These are phyloP conservation scores for Linnemannia zychae DNA, from an alignment of 192 early-diverging fungal species.

Conservation along the genomic window DNA sequence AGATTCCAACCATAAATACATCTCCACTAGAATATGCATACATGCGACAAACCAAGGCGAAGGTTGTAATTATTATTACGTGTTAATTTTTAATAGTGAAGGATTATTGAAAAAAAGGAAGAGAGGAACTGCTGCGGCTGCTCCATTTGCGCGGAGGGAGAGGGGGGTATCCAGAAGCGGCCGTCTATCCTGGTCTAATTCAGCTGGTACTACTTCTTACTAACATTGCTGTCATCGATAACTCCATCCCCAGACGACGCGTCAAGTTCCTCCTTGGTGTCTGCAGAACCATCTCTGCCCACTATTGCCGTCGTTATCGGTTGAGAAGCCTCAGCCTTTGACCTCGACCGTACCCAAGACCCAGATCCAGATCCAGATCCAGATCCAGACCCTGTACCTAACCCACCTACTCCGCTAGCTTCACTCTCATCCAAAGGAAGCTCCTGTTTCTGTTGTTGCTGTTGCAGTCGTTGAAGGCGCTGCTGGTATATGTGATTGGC, in stretches of 20 bases:
- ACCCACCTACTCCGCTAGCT: not conserved
- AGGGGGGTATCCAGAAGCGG: not conserved
- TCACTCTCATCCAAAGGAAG: conserved; percentile 3
- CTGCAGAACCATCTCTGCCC: not conserved
- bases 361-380: not conserved
- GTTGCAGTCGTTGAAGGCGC: not conserved
- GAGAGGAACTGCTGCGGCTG: too few species aligned
- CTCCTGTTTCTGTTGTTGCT: not conserved
- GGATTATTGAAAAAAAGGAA: too few species aligned
- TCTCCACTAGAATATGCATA: not conserved
- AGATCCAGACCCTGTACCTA: not conserved
- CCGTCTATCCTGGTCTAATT: not conserved
- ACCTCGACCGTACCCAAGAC: not conserved
- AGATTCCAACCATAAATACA: not conserved
- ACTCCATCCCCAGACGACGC: not conserved
- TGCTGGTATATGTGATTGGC: conserved; percentile 8
- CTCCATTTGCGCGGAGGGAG: not conserved
- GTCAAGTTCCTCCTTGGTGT: not conserved
- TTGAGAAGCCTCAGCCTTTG: too few species aligned
- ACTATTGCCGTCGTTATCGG: not conserved
- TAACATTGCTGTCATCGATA: not conserved
- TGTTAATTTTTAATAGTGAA: not conserved
- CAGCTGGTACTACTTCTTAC: not conserved
- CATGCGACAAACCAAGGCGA: not conserved
- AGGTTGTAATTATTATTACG: not conserved